Evolutionary conservation across 495 filamentous ascomycete species (phyloP).

Genomic region (Lepraria neglecta): DNA sequence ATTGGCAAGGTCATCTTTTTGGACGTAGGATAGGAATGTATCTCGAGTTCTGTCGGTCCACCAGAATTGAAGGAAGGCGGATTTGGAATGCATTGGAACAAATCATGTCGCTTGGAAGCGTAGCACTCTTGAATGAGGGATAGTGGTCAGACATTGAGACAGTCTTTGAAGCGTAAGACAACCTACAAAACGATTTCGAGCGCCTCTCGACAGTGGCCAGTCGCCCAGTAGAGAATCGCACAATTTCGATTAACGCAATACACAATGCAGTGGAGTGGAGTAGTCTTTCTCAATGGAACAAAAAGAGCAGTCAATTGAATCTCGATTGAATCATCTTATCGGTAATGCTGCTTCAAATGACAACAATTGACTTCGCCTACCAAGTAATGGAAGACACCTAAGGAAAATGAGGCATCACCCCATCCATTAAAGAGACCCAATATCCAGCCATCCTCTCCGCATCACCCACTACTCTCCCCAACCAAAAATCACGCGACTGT

Average conservation of each 20-base stretch:
- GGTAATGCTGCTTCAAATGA: not conserved
- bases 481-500: constrained; percentile 22
- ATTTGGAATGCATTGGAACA: constrained; percentile 27
- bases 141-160: constrained; percentile 12
- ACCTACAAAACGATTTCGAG: constrained; percentile 13
- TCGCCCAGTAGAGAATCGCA: not conserved
- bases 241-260: not conserved
- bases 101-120: constrained; percentile 17
- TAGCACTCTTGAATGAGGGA: constrained; percentile 8
- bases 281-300: constrained; percentile 2
- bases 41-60: constrained; percentile 41
- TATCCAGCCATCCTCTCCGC: constrained; percentile 13
- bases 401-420: constrained; percentile 26
- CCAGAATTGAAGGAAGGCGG: constrained; percentile 47
- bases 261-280: not conserved
- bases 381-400: constrained; percentile 20
- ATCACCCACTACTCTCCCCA: constrained; percentile 2
- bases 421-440: constrained; percentile 20
- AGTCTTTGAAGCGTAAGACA: not conserved
- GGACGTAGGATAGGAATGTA: constrained; percentile 36
- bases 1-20: constrained; percentile 39
- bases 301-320: constrained; percentile 9
- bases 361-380: not conserved
- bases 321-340: not conserved
- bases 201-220: constrained; percentile 10